Conservation (phyloP, 768 basidiomycete species). For the Pholiota conissans region DNA sequence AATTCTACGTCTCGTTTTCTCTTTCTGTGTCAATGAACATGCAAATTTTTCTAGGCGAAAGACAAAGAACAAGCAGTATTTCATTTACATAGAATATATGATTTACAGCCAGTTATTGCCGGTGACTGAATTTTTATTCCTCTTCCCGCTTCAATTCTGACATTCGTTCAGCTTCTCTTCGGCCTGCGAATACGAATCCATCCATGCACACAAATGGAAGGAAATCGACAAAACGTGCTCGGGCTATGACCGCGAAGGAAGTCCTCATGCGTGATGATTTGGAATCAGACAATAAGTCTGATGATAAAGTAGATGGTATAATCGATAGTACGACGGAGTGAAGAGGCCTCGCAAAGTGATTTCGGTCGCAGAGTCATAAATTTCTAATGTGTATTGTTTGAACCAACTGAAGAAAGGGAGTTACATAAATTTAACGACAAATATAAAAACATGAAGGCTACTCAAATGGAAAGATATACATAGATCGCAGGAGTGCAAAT, state of each 20-base stretch:
- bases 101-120: constrained; percentile 61
- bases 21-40: constrained; percentile 4
- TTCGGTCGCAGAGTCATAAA: not conserved
- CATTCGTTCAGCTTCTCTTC: constrained; percentile 36
- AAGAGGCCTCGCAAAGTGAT: not conserved
- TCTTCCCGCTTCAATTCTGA: not conserved
- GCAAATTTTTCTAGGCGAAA: constrained; percentile 52
- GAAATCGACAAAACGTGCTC: constrained; percentile 39
- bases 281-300: constrained; percentile 2
- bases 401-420: too few species aligned
- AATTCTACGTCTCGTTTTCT: not conserved
- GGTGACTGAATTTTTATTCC: constrained; percentile 34
- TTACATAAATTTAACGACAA: too few species aligned
- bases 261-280: not conserved
- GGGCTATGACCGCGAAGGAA: constrained; percentile 8
- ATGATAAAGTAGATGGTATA: too few species aligned
- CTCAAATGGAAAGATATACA: not conserved
- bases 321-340: too few species aligned
- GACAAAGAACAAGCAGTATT: constrained; percentile 95
- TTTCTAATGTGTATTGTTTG: too few species aligned
- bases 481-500: not conserved
- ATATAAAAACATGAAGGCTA: too few species aligned
- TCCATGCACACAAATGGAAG: constrained; percentile 45
- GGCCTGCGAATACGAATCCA: constrained; percentile 40
- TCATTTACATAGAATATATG: constrained; percentile 79